Conservation (phyloP, 805 yeast genomes). For the Hanseniaspora meyeri region DNA sequence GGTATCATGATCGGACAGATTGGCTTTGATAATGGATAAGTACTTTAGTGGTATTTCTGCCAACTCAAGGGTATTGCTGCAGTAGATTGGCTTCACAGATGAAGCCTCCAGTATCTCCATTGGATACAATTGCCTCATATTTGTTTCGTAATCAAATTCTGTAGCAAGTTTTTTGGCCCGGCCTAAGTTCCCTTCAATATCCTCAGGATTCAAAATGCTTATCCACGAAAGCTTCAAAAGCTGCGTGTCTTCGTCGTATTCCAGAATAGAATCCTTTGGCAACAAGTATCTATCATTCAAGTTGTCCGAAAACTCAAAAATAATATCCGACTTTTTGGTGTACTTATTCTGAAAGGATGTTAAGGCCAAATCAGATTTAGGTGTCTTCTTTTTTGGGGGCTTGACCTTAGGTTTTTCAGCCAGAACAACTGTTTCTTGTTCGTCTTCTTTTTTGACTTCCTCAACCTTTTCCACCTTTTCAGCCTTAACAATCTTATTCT, state of each 20-base stretch:
- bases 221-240: slow-evolving; percentile 27
- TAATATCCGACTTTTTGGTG: slow-evolving; percentile 53
- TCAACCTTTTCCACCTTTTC: not conserved
- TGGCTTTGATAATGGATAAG: slow-evolving; percentile 53
- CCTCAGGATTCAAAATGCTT: slow-evolving; percentile 22
- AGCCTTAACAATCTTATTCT: not conserved
- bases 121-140: slow-evolving; percentile 20
- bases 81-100: slow-evolving; percentile 33
- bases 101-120: slow-evolving; percentile 13
- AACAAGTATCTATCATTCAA: slow-evolving; percentile 59
- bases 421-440: not conserved
- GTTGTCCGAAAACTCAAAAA: slow-evolving; percentile 76
- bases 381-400: slow-evolving; percentile 11
- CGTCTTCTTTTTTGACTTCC: slow-evolving; percentile 1
- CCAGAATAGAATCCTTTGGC: slow-evolving; percentile 69
- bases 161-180: not conserved
- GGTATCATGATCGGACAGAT: slow-evolving; percentile 46
- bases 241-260: slow-evolving; percentile 29
- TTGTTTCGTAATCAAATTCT: slow-evolving; percentile 15
- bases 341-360: slow-evolving; percentile 72
- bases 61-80: slow-evolving; percentile 56
- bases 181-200: not conserved
- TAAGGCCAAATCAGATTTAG: slow-evolving; percentile 41
- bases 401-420: slow-evolving; percentile 6
- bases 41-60: slow-evolving; percentile 54